Evolutionary conservation across 1,139 yeast genomes (phyloP).

Genomic region (Saccharomycopsis crataegensis): DNA sequence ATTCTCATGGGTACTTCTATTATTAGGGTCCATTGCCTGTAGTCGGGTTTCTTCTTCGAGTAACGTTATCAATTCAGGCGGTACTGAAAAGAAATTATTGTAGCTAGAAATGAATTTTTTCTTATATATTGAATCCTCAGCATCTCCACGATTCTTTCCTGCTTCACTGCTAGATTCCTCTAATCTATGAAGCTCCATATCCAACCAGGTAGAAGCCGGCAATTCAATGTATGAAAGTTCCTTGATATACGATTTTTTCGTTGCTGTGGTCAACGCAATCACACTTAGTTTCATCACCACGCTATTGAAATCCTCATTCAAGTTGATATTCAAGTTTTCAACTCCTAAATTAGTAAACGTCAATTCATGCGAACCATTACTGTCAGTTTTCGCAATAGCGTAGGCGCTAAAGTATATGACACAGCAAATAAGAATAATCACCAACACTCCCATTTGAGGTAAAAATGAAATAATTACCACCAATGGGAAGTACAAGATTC

Average conservation of each 20-base stretch:
- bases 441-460: conserved; percentile 53
- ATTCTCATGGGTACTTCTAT: conserved; percentile 14
- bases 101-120: conserved; percentile 4
- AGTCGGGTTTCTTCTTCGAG: conserved; percentile 21
- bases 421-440: conserved; percentile 43
- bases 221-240: conserved; percentile 46
- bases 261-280: conserved; percentile 58
- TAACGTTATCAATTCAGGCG: conserved; percentile 20
- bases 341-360: conserved; percentile 7
- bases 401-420: conserved; percentile 48
- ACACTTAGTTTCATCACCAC: conserved; percentile 54
- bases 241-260: conserved; percentile 55
- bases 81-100: conserved; percentile 4
- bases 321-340: conserved; percentile 25
- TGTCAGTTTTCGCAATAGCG: conserved; percentile 47
- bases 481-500: conserved; percentile 42
- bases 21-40: neutral
- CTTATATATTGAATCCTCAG: neutral
- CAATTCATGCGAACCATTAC: conserved; percentile 20
- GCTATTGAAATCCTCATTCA: conserved; percentile 60
- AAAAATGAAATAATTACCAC: conserved; percentile 48
- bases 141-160: neutral
- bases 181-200: conserved; percentile 25
- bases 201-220: conserved; percentile 56
- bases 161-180: conserved; percentile 1